A percentile compares a stretch with the other conserved stretches of the same genome.
Conservation (phyloP, 257 asterid genomes). For the Verbena officinalis region DNA sequence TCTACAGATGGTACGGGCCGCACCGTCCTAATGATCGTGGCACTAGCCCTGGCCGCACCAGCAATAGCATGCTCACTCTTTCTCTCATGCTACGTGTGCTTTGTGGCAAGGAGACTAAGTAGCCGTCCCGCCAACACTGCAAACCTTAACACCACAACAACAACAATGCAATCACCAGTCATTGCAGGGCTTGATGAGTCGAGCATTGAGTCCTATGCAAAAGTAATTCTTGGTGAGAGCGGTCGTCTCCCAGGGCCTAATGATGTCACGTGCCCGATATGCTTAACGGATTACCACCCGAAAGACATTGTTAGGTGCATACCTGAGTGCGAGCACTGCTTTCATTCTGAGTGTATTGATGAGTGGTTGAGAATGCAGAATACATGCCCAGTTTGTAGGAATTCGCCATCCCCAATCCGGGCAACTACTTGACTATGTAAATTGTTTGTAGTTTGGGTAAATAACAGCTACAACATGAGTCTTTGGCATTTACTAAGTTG, state of each 20-base stretch:
- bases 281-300: slow-evolving; percentile 66
- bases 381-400: slow-evolving; percentile 78
- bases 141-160: slow-evolving; percentile 24
- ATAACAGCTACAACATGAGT: too few species aligned
- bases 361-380: slow-evolving; percentile 72
- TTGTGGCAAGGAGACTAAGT: slow-evolving; percentile 29
- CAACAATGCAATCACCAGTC: slow-evolving; percentile 17
- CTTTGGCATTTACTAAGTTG: too few species aligned
- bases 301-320: slow-evolving; percentile 64
- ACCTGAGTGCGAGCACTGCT: slow-evolving; percentile 78
- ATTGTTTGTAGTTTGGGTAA: too few species aligned
- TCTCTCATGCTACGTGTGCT: slow-evolving; percentile 41
- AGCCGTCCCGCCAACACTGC: neutral
- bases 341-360: slow-evolving; percentile 83
- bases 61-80: slow-evolving; percentile 38
- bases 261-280: slow-evolving; percentile 71
- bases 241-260: slow-evolving; percentile 66
- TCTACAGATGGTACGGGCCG: slow-evolving; percentile 28
- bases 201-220: slow-evolving; percentile 65
- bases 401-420: slow-evolving; percentile 49
- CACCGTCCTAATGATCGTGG: slow-evolving; percentile 21
- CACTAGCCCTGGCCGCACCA: slow-evolving; percentile 46
- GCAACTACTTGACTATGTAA: slow-evolving; percentile 14
- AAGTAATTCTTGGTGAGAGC: slow-evolving; percentile 71
- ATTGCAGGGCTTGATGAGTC: slow-evolving; percentile 60